Percentiles rank a stretch among this genome's conserved stretches.
These are phyloP conservation scores for Kalanchoe fedtschenkoi DNA, from an alignment of 164 flowering plant genomes.

Conservation along the genomic window DNA sequence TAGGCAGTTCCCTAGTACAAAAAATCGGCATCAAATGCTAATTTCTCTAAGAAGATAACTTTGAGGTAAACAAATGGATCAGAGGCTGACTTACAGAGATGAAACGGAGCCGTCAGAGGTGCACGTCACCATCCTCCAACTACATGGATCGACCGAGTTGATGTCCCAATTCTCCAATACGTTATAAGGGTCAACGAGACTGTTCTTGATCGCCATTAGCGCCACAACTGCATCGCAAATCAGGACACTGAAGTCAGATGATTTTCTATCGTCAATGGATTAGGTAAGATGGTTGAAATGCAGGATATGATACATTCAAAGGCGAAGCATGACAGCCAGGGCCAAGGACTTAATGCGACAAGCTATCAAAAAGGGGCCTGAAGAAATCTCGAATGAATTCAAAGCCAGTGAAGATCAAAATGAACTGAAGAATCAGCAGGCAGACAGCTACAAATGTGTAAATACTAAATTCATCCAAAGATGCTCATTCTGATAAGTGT, in stretches of 20 bases:
- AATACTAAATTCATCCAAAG: too few relatives aligned
- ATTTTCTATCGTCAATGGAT: background rate
- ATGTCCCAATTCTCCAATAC: conserved; percentile 90
- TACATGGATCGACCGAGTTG: conserved; percentile 93
- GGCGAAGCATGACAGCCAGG: too few relatives aligned
- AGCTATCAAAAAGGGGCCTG: too few relatives aligned
- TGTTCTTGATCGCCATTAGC: conserved; percentile 58
- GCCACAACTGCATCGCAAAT: conserved; percentile 62
- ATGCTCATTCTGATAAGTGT: too few relatives aligned
- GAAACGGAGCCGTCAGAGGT: conserved; percentile 70
- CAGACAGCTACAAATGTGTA: too few relatives aligned
- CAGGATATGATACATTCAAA: background rate
- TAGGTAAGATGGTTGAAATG: background rate
- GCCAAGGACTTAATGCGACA: too few relatives aligned
- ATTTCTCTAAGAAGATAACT: background rate
- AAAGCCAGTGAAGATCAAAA: too few relatives aligned
- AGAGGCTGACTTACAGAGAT: conserved; percentile 48
- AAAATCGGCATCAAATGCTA: too few relatives aligned
- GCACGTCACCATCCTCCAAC: conserved; percentile 98
- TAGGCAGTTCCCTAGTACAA: conserved; percentile 74
- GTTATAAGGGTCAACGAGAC: conserved; percentile 64
- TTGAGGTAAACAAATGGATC: background rate
- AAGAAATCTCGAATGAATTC: too few relatives aligned
- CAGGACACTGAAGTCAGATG: background rate
- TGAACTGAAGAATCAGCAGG: too few relatives aligned